Evolutionary conservation across 495 filamentous ascomycete species (phyloP).

Genomic region (Penicillium riverlandense): DNA sequence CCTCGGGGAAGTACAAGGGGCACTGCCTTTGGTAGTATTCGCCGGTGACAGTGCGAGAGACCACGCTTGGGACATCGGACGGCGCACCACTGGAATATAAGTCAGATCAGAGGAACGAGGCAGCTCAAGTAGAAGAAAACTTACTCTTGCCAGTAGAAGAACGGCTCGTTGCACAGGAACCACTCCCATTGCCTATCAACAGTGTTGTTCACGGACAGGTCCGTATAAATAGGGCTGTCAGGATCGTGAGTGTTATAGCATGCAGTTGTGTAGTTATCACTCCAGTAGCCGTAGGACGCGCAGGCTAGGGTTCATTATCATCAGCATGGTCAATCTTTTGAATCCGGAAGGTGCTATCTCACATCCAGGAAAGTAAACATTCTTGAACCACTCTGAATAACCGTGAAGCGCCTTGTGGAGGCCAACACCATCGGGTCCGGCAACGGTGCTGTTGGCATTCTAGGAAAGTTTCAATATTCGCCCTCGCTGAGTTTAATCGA

Average conservation of each 20-base stretch:
- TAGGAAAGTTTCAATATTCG: constrained; percentile 1
- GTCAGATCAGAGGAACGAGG: neutral
- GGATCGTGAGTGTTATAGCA: constrained; percentile 55
- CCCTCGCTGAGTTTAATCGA: too few species aligned
- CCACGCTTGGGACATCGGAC: constrained; percentile 27
- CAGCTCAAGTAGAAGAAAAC: constrained; percentile 2
- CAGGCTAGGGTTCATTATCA: constrained; percentile 19
- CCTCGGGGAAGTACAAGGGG: constrained; percentile 48
- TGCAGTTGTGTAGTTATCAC: constrained; percentile 32
- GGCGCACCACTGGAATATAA: constrained; percentile 39
- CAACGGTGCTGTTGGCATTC: constrained; percentile 23
- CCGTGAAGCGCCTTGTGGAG: constrained; percentile 46
- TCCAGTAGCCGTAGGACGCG: constrained; percentile 42
- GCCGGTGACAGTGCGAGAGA: constrained; percentile 49
- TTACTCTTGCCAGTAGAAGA: constrained; percentile 53
- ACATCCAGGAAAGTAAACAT: constrained; percentile 41
- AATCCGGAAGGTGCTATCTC: constrained; percentile 11
- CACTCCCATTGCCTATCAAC: constrained; percentile 56
- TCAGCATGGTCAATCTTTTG: constrained; percentile 1
- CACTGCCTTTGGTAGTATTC: constrained; percentile 57
- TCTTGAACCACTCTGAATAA: constrained; percentile 47
- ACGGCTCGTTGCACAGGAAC: constrained; percentile 62
- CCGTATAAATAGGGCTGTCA: constrained; percentile 49
- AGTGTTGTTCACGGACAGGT: constrained; percentile 42
- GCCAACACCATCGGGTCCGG: constrained; percentile 43